These are phyloP conservation scores for Fraxinus americana DNA, from an alignment of 257 asterid genomes.

Conservation along the genomic window DNA sequence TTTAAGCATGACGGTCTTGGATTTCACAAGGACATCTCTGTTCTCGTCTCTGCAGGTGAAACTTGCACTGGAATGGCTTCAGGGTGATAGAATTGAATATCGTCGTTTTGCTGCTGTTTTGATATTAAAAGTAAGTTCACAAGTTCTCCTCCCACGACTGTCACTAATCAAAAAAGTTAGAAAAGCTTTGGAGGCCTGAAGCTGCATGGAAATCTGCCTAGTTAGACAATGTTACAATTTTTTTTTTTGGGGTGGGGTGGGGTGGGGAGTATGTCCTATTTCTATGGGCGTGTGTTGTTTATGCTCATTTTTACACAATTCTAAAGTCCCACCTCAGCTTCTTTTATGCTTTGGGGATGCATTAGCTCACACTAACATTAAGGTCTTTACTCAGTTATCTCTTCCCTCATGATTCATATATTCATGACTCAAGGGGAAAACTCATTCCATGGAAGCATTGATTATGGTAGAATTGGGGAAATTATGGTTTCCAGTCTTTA, in stretches of 20 bases:
- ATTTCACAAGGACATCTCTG: slow-evolving; percentile 19
- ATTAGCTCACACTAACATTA: neutral
- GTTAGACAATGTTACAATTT: slow-evolving; percentile 4
- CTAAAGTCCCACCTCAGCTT: neutral
- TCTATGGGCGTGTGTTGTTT: neutral
- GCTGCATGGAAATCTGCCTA: slow-evolving; percentile 2
- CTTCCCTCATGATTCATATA: neutral
- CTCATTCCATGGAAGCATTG: neutral
- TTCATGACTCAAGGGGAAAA: neutral
- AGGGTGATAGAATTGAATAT: slow-evolving; percentile 87
- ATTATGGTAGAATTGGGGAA: neutral
- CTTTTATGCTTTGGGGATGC: neutral
- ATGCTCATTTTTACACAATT: neutral
- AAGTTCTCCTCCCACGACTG: neutral
- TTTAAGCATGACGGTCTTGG: slow-evolving; percentile 10
- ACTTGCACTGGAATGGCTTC: slow-evolving; percentile 93
- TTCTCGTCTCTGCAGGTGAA: slow-evolving; percentile 57
- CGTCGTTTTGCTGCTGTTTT: slow-evolving; percentile 96
- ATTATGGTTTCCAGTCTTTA: neutral
- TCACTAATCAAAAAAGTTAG: slow-evolving; percentile 18
- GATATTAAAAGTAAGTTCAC: slow-evolving; percentile 73
- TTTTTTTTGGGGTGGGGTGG: neutral
- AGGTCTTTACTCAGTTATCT: neutral
- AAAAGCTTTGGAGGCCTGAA: slow-evolving; percentile 14
- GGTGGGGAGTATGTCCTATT: neutral